Percentiles rank a stretch among this genome's conserved stretches.
phyloP scores from a whole-genome alignment of 2,329 filamentous ascomycete species.

The Basipetospora chlamydospora region DNA sequence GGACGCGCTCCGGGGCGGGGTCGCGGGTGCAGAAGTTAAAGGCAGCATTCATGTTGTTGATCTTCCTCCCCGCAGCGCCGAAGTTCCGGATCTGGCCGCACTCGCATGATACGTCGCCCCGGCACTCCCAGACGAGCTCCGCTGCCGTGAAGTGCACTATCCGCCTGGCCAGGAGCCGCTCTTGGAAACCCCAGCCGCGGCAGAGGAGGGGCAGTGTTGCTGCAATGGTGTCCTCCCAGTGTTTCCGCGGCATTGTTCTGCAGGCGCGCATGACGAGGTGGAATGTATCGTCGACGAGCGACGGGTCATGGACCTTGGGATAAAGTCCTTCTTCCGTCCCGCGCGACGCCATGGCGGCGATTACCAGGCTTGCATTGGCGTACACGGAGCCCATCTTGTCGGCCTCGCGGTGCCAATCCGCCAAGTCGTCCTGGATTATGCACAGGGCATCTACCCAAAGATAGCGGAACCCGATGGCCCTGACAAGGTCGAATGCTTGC shows the following conservation, averaged over 20 bases:
- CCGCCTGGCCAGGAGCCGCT: constrained; percentile 3
- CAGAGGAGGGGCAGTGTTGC: not conserved
- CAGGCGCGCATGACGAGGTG: no score
- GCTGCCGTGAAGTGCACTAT: constrained; percentile 3
- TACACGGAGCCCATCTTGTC: constrained; percentile 11
- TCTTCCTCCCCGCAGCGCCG: no score
- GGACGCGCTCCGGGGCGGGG: no score
- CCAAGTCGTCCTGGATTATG: constrained; percentile 1
- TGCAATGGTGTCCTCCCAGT: no score
- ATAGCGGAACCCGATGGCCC: constrained; percentile 5
- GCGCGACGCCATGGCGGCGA: constrained; percentile 6
- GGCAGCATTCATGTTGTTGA: no score
- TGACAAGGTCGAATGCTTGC: no score
- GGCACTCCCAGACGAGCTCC: constrained; percentile 11
- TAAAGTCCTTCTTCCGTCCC: no score
- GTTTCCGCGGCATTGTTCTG: no score
- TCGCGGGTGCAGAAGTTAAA: no score
- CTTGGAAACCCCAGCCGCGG: constrained; percentile 9
- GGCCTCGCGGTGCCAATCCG: constrained; percentile 11
- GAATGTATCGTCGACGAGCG: no score
- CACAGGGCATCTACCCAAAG: constrained; percentile 11
- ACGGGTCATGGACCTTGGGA: no score
- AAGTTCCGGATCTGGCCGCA: no score
- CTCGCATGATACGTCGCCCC: not conserved
- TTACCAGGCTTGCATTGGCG: constrained; percentile 9